Conservation (phyloP, 2,329 filamentous ascomycete genomes). For the Ophiosphaerella narmari region DNA sequence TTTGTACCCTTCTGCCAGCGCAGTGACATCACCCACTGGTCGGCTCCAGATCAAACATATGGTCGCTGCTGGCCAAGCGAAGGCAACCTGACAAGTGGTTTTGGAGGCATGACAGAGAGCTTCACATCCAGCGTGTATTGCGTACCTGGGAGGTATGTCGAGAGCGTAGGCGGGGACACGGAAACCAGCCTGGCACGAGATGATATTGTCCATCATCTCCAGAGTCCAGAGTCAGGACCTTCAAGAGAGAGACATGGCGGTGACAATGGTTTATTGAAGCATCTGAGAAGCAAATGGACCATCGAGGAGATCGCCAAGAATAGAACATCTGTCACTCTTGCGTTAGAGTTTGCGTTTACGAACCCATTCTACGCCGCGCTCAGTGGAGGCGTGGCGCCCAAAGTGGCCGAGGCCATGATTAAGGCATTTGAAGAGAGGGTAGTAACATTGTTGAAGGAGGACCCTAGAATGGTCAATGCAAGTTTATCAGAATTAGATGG, state of each 20-base stretch:
- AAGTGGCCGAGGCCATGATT: slow-evolving; percentile 86
- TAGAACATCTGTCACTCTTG: slow-evolving; percentile 74
- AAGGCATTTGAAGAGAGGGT: slow-evolving; percentile 89
- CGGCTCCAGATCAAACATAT: slow-evolving; percentile 55
- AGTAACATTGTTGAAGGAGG: slow-evolving; percentile 53
- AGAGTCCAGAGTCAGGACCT: slow-evolving; percentile 10
- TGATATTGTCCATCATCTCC: slow-evolving; percentile 50
- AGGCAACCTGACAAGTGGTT: slow-evolving; percentile 83
- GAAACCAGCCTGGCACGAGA: slow-evolving; percentile 50
- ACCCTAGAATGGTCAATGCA: slow-evolving; percentile 27
- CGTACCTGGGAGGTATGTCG: slow-evolving; percentile 71
- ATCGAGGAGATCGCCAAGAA: slow-evolving; percentile 53
- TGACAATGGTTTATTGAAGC: slow-evolving; percentile 61
- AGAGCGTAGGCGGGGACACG: slow-evolving; percentile 71
- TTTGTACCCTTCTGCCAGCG: slow-evolving; percentile 92
- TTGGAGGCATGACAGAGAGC: slow-evolving; percentile 79
- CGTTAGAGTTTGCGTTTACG: slow-evolving; percentile 80
- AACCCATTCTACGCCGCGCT: slow-evolving; percentile 87
- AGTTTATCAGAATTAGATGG: slow-evolving; percentile 33
- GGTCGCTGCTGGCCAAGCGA: slow-evolving; percentile 68
- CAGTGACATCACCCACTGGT: slow-evolving; percentile 78
- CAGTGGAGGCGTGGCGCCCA: slow-evolving; percentile 79
- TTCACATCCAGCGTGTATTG: slow-evolving; percentile 84
- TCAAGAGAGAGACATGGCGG: slow-evolving; percentile 4
- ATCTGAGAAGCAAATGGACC: slow-evolving; percentile 72